Conservation (phyloP, 2,329 filamentous ascomycete genomes). For the Diplocarpon mali region DNA sequence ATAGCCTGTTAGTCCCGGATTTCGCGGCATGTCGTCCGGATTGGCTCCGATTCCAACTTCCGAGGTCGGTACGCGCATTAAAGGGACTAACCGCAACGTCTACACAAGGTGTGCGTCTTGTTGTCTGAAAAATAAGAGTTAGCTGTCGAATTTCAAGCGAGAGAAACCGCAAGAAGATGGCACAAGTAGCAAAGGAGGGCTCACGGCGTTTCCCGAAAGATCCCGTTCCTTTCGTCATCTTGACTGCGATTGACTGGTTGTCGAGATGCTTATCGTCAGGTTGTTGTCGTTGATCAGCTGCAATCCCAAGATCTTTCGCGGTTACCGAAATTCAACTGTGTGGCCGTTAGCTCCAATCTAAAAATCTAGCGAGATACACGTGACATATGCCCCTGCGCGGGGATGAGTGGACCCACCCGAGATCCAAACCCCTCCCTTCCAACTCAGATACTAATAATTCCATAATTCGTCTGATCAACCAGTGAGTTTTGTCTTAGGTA, state of each 20-base stretch:
- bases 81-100: conserved; percentile 28
- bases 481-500: too few species aligned
- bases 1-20: conserved; percentile 18
- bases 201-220: conserved; percentile 25
- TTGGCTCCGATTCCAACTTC: background rate
- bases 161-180: background rate
- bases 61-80: conserved; percentile 3
- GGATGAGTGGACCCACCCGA: too few species aligned
- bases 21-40: background rate
- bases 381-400: conserved; percentile 5
- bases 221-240: conserved; percentile 24
- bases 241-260: background rate
- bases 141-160: too few species aligned
- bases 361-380: too few species aligned
- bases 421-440: too few species aligned
- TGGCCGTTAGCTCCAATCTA: background rate
- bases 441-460: too few species aligned
- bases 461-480: too few species aligned
- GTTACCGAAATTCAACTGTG: too few species aligned
- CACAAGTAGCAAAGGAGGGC: background rate
- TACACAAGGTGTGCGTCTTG: conserved; percentile 29
- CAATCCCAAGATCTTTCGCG: too few species aligned
- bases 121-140: conserved; percentile 14
- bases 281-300: background rate
- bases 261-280: background rate